Evolutionary conservation across 257 asterid species (phyloP).

Genomic region (Ocimum tenuiflorum): DNA sequence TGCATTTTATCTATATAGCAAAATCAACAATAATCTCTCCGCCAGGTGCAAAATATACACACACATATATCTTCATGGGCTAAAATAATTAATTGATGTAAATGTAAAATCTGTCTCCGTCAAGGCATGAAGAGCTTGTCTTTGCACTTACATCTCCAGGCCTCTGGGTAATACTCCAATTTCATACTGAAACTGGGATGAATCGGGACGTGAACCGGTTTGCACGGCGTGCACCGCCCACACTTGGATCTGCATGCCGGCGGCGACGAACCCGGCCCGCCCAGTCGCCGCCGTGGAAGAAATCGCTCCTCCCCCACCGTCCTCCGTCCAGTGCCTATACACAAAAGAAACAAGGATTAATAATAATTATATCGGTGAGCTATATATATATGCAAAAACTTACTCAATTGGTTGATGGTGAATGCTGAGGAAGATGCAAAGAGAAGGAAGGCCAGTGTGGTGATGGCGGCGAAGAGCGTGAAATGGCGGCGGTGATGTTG

Average conservation of each 20-base stretch:
- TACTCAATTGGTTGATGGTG: slow-evolving; percentile 32
- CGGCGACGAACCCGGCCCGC: slow-evolving; percentile 68
- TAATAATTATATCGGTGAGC: background rate
- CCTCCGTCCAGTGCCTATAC: slow-evolving; percentile 29
- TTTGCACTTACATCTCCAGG: slow-evolving; percentile 86
- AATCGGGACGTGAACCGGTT: slow-evolving; percentile 63
- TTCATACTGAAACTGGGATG: slow-evolving; percentile 57
- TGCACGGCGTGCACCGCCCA: slow-evolving; percentile 58
- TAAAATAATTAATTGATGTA: no score
- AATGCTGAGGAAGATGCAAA: slow-evolving; percentile 35
- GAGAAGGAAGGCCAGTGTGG: slow-evolving; percentile 33
- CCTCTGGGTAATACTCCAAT: slow-evolving; percentile 80
- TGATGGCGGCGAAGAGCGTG: slow-evolving; percentile 21
- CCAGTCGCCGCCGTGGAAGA: slow-evolving; percentile 31
- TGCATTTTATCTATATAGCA: slow-evolving; percentile 17
- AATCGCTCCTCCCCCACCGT: slow-evolving; percentile 25
- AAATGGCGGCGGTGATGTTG: slow-evolving; percentile 18
- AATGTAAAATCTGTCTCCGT: background rate
- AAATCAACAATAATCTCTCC: background rate
- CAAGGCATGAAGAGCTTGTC: slow-evolving; percentile 59
- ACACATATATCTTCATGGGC: no score
- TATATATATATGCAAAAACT: slow-evolving; percentile 13
- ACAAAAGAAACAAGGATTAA: background rate
- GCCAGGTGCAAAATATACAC: slow-evolving; percentile 2
- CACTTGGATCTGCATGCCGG: slow-evolving; percentile 83